Conservation (phyloP, 345 rosid species). For the Eutrema japonicum region DNA sequence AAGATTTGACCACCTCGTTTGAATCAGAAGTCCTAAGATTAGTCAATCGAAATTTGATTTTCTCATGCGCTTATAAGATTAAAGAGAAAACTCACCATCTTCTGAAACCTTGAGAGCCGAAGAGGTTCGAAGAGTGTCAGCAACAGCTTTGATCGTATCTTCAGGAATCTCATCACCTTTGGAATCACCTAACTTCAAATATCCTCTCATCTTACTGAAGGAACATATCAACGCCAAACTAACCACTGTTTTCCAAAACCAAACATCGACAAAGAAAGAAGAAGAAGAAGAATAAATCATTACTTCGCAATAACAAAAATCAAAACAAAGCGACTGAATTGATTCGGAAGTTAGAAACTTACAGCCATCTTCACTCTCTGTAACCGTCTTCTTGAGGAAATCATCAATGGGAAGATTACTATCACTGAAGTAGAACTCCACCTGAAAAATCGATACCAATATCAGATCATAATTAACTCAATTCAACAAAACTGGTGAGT, state of each 20-base stretch:
- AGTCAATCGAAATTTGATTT: background rate
- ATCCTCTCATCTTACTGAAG: slow-evolving; percentile 83
- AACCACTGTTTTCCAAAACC: slow-evolving; percentile 62
- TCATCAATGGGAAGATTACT: slow-evolving; percentile 88
- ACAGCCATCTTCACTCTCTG: slow-evolving; percentile 79
- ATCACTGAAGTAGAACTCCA: slow-evolving; percentile 94
- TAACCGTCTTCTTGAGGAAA: slow-evolving; percentile 66
- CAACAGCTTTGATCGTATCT: slow-evolving; percentile 76
- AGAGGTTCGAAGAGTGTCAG: slow-evolving; percentile 75
- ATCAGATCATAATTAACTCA: background rate
- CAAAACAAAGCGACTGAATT: background rate
- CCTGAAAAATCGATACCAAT: slow-evolving; percentile 49
- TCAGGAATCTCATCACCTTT: slow-evolving; percentile 80
- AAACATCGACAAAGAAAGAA: slow-evolving; percentile 41
- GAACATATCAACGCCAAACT: slow-evolving; percentile 90
- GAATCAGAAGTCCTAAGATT: background rate
- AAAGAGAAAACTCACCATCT: slow-evolving; percentile 64
- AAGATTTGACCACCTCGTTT: background rate
- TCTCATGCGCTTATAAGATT: background rate
- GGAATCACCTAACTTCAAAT: slow-evolving; percentile 65
- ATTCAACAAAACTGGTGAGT: background rate
- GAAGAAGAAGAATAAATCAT: background rate
- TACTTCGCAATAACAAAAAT: background rate
- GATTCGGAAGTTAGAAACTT: slow-evolving; percentile 34
- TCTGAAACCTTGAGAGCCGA: slow-evolving; percentile 77